Conservation (phyloP, 345 rosid genomes). For the Gynandropsis gynandra region DNA sequence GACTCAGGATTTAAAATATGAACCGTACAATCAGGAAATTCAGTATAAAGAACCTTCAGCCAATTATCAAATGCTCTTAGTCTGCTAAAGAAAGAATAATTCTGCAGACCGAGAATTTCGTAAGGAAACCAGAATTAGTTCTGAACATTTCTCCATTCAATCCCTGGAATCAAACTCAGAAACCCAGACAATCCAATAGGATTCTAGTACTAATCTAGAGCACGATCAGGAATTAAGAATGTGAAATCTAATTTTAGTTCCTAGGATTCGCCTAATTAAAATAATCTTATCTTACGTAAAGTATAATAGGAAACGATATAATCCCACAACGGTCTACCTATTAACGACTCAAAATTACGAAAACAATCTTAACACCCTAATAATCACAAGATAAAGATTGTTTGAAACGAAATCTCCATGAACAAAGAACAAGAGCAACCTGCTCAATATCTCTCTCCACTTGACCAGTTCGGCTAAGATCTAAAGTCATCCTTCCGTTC, state of each 20-base stretch:
- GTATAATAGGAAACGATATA: not conserved
- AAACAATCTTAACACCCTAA: conserved; percentile 1
- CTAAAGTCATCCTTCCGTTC: conserved; percentile 76
- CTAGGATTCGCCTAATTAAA: not conserved
- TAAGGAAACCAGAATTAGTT: too few species aligned
- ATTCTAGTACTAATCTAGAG: not conserved
- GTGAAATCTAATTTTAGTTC: not conserved
- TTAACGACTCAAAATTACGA: not conserved
- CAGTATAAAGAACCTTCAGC: too few species aligned
- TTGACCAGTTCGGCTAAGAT: conserved; percentile 73
- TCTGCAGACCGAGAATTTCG: not conserved
- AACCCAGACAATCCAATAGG: conserved; percentile 1
- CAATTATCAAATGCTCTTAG: not conserved
- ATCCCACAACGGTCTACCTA: not conserved
- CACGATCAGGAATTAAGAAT: conserved; percentile 1
- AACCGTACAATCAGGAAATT: too few species aligned
- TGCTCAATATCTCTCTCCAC: conserved; percentile 86
- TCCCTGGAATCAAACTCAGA: conserved; percentile 5
- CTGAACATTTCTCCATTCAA: not conserved
- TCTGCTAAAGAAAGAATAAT: conserved; percentile 5
- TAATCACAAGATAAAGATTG: conserved; percentile 15
- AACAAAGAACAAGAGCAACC: conserved; percentile 35
- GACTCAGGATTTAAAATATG: too few species aligned
- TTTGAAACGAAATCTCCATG: conserved; percentile 19
- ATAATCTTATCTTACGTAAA: not conserved